Evolutionary conservation across 306 rosid genomes (phyloP).

Genomic region (Rosa multiflora): DNA sequence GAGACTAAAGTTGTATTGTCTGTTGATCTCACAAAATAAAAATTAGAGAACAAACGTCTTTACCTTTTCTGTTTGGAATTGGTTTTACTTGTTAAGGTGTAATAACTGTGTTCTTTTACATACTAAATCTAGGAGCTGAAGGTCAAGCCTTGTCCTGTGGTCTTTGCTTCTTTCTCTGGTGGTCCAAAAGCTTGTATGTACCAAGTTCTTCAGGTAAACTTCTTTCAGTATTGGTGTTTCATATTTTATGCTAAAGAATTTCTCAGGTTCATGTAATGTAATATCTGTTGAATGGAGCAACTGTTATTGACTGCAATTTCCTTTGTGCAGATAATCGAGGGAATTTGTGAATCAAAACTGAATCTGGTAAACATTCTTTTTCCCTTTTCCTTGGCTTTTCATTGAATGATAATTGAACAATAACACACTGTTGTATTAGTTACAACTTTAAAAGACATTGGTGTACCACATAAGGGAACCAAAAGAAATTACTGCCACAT

Average conservation of each 20-base stretch:
- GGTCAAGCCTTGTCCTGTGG: constrained; percentile 73
- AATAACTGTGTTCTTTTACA: constrained; percentile 10
- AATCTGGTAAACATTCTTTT: constrained; percentile 57
- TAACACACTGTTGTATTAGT: neutral
- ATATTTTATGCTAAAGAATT: neutral
- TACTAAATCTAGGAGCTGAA: constrained; percentile 62
- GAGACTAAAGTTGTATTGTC: constrained; percentile 7
- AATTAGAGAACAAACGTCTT: neutral
- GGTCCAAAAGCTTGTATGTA: constrained; percentile 89
- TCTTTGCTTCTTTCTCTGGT: constrained; percentile 87
- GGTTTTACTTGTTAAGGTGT: constrained; percentile 15
- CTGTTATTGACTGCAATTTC: constrained; percentile 7
- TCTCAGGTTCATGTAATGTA: neutral
- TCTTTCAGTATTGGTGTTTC: constrained; percentile 4
- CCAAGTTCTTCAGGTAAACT: constrained; percentile 80
- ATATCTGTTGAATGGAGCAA: neutral
- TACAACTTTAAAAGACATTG: neutral
- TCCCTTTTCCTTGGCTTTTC: constrained; percentile 21
- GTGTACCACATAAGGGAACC: neutral
- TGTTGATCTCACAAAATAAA: constrained; percentile 5
- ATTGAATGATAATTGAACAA: constrained; percentile 8
- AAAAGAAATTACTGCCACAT: neutral
- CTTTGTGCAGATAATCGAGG: constrained; percentile 64
- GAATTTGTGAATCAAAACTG: constrained; percentile 48
- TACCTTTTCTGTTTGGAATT: constrained; percentile 10